These are phyloP conservation scores for Kwoniella sp. DNA, from an alignment of 768 basidiomycete genomes.

Conservation along the genomic window DNA sequence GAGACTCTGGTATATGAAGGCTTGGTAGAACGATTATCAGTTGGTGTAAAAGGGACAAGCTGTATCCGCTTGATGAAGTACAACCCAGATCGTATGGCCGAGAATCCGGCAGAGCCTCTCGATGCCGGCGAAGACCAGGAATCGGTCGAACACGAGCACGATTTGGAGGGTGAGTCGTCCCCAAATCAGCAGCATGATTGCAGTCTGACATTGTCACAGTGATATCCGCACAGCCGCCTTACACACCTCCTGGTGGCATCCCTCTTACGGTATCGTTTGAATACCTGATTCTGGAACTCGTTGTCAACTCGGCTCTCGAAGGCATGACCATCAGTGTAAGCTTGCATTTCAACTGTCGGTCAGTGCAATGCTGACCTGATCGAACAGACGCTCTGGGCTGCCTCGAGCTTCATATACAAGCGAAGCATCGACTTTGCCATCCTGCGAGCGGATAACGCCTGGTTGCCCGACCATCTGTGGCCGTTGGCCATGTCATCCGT, in stretches of 20 bases:
- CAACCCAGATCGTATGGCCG: conserved; percentile 29
- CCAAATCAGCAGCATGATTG: background rate
- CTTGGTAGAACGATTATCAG: conserved; percentile 34
- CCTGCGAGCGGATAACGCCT: conserved; percentile 35
- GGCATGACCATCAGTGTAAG: conserved; percentile 32
- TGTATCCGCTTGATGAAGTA: conserved; percentile 45
- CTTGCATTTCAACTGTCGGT: background rate
- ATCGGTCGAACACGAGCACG: conserved; percentile 7
- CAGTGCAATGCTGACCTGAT: background rate
- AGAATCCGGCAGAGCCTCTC: background rate
- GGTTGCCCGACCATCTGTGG: conserved; percentile 70
- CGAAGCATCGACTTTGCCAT: conserved; percentile 39
- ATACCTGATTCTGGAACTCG: conserved; percentile 22
- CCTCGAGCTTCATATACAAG: conserved; percentile 25
- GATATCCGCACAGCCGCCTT: conserved; percentile 16
- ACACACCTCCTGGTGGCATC: conserved; percentile 18
- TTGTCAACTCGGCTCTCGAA: conserved; percentile 19
- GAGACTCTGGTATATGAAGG: conserved; percentile 32
- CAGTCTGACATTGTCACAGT: conserved; percentile 1
- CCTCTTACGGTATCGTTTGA: conserved; percentile 27
- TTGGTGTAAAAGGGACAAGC: conserved; percentile 28
- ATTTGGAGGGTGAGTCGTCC: conserved; percentile 16
- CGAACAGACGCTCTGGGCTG: conserved; percentile 30
- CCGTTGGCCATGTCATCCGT: conserved; percentile 71
- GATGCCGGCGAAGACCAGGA: background rate